Conservation (phyloP, 345 rosid species). For the Iberis pinnata region DNA sequence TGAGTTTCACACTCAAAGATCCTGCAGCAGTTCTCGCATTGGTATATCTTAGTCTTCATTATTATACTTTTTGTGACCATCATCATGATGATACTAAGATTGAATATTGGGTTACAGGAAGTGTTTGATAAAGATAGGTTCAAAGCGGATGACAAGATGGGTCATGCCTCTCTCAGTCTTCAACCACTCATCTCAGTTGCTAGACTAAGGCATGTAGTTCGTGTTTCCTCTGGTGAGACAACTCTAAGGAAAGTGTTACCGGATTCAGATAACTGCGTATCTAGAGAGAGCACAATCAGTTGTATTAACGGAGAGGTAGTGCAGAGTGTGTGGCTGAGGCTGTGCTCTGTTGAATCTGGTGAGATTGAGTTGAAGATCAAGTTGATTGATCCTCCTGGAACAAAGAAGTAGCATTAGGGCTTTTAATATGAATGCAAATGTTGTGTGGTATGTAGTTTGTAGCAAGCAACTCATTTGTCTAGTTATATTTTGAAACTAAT, state of each 20-base stretch:
- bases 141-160: slow-evolving; percentile 99
- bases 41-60: slow-evolving; percentile 34
- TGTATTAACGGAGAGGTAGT: slow-evolving; percentile 72
- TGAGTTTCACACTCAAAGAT: slow-evolving; percentile 59
- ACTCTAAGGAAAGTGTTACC: slow-evolving; percentile 74
- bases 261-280: slow-evolving; percentile 66
- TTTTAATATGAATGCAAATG: background rate
- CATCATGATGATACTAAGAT: slow-evolving; percentile 13
- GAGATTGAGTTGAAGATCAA: slow-evolving; percentile 81
- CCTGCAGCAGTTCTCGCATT: slow-evolving; percentile 56
- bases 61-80: slow-evolving; percentile 3
- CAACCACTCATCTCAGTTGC: slow-evolving; percentile 83
- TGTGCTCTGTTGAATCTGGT: slow-evolving; percentile 78
- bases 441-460: slow-evolving; percentile 14
- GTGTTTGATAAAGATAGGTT: slow-evolving; percentile 93
- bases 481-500: slow-evolving; percentile 8
- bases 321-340: slow-evolving; percentile 83
- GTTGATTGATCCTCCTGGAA: slow-evolving; percentile 44
- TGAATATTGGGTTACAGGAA: slow-evolving; percentile 46
- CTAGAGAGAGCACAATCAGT: slow-evolving; percentile 72
- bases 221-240: slow-evolving; percentile 63
- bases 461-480: slow-evolving; percentile 13
- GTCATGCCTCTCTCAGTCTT: slow-evolving; percentile 72
- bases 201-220: slow-evolving; percentile 63
- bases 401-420: slow-evolving; percentile 1